Conservation (phyloP, 306 rosid species). For the Sicyos baderoa region DNA sequence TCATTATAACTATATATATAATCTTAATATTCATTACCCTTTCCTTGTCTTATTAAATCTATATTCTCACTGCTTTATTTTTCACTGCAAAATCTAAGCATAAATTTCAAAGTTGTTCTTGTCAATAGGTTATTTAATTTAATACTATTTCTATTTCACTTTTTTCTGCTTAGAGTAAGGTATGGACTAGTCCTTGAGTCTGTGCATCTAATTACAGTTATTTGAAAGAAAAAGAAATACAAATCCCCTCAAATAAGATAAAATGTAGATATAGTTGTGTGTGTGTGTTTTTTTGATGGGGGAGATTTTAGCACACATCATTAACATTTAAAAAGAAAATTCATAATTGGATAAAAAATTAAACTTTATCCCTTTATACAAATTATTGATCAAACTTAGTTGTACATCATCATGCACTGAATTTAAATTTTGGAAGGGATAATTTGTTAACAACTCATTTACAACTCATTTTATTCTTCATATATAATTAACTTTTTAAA, state of each 20-base stretch:
- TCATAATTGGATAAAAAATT: neutral
- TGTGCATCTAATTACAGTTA: too few species aligned
- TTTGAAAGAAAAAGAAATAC: too few species aligned
- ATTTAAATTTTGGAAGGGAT: neutral
- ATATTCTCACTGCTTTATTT: neutral
- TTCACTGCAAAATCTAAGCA: neutral
- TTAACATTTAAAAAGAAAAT: neutral
- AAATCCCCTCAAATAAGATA: too few species aligned
- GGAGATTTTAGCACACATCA: neutral
- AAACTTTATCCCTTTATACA: neutral
- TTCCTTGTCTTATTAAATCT: neutral
- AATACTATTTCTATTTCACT: neutral
- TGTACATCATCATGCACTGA: neutral
- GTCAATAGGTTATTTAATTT: neutral
- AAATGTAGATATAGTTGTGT: too few species aligned
- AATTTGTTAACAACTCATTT: slow-evolving; percentile 7
- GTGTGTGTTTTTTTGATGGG: too few species aligned
- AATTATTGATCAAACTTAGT: neutral
- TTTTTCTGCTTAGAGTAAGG: neutral
- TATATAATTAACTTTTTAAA: neutral
- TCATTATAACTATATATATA: neutral
- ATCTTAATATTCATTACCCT: neutral
- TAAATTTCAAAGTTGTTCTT: neutral
- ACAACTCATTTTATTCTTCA: slow-evolving; percentile 18
- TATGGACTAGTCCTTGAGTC: too few species aligned